Evolutionary conservation across 495 filamentous ascomycete genomes (phyloP).

Genomic region (Penicillium tannophilum): DNA sequence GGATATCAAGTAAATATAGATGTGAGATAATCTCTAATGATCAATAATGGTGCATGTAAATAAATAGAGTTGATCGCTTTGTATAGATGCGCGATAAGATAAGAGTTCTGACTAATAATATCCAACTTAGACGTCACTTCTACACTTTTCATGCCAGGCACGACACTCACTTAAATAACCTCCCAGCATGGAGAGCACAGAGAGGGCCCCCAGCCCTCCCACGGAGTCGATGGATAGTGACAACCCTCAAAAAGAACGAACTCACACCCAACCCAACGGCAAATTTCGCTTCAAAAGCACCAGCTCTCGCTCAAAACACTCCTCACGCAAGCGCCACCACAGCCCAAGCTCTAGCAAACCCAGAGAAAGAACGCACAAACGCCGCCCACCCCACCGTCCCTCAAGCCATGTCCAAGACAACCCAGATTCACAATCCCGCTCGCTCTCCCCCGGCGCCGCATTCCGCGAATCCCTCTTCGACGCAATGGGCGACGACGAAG

Average conservation of each 20-base stretch:
- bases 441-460: slow-evolving; percentile 62
- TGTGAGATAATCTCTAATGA: too few species aligned
- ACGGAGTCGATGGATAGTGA: neutral
- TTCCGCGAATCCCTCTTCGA: slow-evolving; percentile 98
- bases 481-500: slow-evolving; percentile 97
- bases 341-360: slow-evolving; percentile 25
- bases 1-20: slow-evolving; percentile 1
- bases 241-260: slow-evolving; percentile 14
- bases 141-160: slow-evolving; percentile 3
- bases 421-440: slow-evolving; percentile 14
- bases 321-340: slow-evolving; percentile 12
- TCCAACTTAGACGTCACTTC: neutral
- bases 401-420: neutral
- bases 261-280: slow-evolving; percentile 21
- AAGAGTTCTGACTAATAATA: slow-evolving; percentile 7
- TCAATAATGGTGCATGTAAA: too few species aligned
- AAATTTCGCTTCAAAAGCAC: slow-evolving; percentile 62
- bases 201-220: neutral
- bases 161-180: neutral
- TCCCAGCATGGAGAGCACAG: slow-evolving; percentile 4
- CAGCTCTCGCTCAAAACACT: slow-evolving; percentile 33
- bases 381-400: slow-evolving; percentile 21
- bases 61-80: neutral
- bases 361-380: slow-evolving; percentile 13
- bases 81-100: slow-evolving; percentile 6